Evolutionary conservation across 2,329 filamentous ascomycete species (phyloP).

Genomic region (Rosellinia necatrix): DNA sequence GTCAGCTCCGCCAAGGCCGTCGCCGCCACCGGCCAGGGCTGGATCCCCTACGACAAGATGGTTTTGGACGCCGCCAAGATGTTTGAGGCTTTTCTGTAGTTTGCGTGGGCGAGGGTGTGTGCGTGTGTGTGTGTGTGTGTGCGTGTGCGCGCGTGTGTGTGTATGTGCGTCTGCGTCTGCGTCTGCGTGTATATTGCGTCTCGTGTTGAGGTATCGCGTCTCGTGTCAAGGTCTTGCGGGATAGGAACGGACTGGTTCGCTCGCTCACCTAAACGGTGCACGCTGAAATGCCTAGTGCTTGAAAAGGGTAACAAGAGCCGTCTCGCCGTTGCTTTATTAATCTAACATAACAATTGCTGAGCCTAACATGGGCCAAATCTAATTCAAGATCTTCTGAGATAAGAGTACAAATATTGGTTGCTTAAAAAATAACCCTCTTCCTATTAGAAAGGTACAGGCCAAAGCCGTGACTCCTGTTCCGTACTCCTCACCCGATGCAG

Average conservation of each 20-base stretch:
- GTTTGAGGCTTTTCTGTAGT: conserved; percentile 26
- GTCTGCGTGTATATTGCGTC: no score
- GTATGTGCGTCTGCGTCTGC: no score
- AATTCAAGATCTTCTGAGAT: neutral
- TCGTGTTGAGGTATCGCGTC: no score
- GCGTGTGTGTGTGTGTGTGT: no score
- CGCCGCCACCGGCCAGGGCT: conserved; percentile 20
- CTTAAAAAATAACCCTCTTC: neutral
- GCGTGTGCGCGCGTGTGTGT: no score
- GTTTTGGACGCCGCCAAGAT: conserved; percentile 25
- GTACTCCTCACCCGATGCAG: neutral
- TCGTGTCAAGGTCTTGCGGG: no score
- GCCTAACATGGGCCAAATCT: neutral
- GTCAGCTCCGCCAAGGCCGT: conserved; percentile 20
- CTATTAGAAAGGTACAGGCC: neutral
- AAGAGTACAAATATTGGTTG: no score
- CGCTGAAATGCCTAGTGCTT: neutral
- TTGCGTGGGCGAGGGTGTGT: no score
- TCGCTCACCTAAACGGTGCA: no score
- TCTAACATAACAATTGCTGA: neutral
- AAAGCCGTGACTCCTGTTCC: neutral
- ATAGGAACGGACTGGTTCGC: no score
- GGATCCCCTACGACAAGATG: conserved; percentile 28
- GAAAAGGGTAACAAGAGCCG: neutral
- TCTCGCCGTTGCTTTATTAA: neutral